Evolutionary conservation across 192 early-diverging fungal genomes (phyloP).

Genomic region (Tieghemiomyces parasiticus): DNA sequence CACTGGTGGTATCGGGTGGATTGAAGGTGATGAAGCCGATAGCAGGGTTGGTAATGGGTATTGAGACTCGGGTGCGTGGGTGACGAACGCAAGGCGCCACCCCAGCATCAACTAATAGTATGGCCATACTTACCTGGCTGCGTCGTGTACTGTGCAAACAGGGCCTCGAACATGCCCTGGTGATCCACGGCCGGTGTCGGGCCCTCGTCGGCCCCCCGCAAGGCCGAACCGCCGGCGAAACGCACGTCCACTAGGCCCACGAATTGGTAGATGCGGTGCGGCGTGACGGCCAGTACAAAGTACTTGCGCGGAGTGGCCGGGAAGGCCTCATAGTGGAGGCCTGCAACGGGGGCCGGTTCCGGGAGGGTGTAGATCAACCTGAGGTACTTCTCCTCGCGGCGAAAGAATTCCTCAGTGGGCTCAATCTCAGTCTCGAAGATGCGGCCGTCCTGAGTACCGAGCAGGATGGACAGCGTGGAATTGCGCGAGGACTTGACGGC

Average conservation of each 20-base stretch:
- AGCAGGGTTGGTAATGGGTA: too few relatives aligned
- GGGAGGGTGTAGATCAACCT: slow-evolving; percentile 45
- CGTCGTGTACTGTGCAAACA: slow-evolving; percentile 57
- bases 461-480: slow-evolving; percentile 67
- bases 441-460: slow-evolving; percentile 73
- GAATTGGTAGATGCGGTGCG: slow-evolving; percentile 83
- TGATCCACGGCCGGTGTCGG: slow-evolving; percentile 33
- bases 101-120: too few relatives aligned
- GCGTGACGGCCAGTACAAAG: slow-evolving; percentile 65
- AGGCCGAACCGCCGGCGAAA: slow-evolving; percentile 6
- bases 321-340: slow-evolving; percentile 71
- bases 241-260: slow-evolving; percentile 45
- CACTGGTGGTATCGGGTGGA: too few relatives aligned
- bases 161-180: slow-evolving; percentile 51
- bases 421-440: slow-evolving; percentile 86
- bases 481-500: slow-evolving; percentile 21
- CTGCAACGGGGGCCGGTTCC: slow-evolving; percentile 56
- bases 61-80: too few relatives aligned
- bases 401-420: slow-evolving; percentile 70
- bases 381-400: slow-evolving; percentile 67
- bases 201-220: slow-evolving; percentile 11
- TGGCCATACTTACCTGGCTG: slow-evolving; percentile 60
- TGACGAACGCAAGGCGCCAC: too few relatives aligned
- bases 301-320: slow-evolving; percentile 56
- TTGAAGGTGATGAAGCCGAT: too few relatives aligned